Conservation (phyloP, 1,284 basidiomycete species). For the Rhodofomes roseus region DNA sequence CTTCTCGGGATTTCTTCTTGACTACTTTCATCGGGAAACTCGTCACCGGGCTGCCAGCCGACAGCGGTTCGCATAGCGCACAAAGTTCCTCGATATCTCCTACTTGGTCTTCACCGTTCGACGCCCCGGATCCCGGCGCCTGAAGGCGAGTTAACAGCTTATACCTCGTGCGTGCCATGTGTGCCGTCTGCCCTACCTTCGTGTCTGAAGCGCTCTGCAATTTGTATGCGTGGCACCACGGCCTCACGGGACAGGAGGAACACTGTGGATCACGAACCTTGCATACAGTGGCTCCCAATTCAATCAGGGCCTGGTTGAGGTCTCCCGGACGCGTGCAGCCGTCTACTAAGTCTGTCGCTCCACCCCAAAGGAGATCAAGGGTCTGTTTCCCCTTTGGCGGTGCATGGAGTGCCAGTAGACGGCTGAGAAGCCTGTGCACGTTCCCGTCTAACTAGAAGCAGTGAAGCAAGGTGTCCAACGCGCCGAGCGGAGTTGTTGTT, state of each 20-base stretch:
- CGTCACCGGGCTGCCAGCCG: slow-evolving; percentile 46
- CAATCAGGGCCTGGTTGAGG: slow-evolving; percentile 86
- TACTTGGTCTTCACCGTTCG: slow-evolving; percentile 14
- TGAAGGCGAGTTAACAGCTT: slow-evolving; percentile 4
- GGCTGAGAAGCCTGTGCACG: slow-evolving; percentile 78
- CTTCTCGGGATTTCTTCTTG: slow-evolving; percentile 82
- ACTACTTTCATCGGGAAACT: slow-evolving; percentile 86
- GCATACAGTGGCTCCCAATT: slow-evolving; percentile 89
- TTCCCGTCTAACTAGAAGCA: slow-evolving; percentile 83
- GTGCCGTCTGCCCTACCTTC: slow-evolving; percentile 6
- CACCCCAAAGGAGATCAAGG: slow-evolving; percentile 79
- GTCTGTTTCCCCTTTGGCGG: slow-evolving; percentile 76
- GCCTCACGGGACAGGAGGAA: slow-evolving; percentile 62
- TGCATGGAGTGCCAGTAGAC: slow-evolving; percentile 80
- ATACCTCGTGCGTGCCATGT: background rate
- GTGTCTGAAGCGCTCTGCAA: slow-evolving; percentile 19
- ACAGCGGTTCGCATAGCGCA: slow-evolving; percentile 66
- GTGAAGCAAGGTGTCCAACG: background rate
- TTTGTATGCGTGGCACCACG: slow-evolving; percentile 64
- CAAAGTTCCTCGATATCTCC: slow-evolving; percentile 78
- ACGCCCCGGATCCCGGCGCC: slow-evolving; percentile 12
- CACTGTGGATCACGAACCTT: slow-evolving; percentile 81
- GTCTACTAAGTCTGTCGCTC: slow-evolving; percentile 68
- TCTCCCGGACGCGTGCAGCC: slow-evolving; percentile 63
- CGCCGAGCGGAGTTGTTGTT: slow-evolving; percentile 1